phyloP scores from a whole-genome alignment of 208 protist genomes.

The Cochliopodium minus region DNA sequence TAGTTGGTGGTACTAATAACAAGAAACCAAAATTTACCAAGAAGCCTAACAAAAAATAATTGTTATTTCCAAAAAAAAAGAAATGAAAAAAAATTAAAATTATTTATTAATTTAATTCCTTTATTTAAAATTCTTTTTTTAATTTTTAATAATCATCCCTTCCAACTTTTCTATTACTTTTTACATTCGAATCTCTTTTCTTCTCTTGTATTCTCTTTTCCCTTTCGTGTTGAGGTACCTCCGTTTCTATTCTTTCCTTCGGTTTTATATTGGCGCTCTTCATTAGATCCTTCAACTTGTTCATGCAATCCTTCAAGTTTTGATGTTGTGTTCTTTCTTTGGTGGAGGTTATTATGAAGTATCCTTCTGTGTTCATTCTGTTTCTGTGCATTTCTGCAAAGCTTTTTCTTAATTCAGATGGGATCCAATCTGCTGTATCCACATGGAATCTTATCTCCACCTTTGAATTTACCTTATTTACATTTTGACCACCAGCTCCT shows the following conservation, averaged over 20 bases:
- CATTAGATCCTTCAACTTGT: slow-evolving; percentile 24
- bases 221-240: background rate
- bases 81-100: background rate
- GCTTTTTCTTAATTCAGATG: slow-evolving; percentile 11
- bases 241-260: slow-evolving; percentile 21
- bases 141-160: background rate
- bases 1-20: too few species aligned
- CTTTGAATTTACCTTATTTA: slow-evolving; percentile 41
- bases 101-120: background rate
- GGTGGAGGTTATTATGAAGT: slow-evolving; percentile 18
- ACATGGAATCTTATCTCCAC: slow-evolving; percentile 28
- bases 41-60: background rate
- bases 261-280: slow-evolving; percentile 5
- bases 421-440: slow-evolving; percentile 22
- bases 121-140: background rate
- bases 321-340: slow-evolving; percentile 18
- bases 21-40: too few species aligned
- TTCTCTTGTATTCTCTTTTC: background rate
- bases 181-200: background rate
- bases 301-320: slow-evolving; percentile 22
- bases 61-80: background rate
- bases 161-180: background rate
- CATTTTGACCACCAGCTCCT: slow-evolving; percentile 40
- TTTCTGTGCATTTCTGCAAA: slow-evolving; percentile 7
- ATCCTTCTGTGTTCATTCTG: slow-evolving; percentile 25